phyloP scores from a whole-genome alignment of 148 eudicot genomes.

The Rhododendron simsii region DNA sequence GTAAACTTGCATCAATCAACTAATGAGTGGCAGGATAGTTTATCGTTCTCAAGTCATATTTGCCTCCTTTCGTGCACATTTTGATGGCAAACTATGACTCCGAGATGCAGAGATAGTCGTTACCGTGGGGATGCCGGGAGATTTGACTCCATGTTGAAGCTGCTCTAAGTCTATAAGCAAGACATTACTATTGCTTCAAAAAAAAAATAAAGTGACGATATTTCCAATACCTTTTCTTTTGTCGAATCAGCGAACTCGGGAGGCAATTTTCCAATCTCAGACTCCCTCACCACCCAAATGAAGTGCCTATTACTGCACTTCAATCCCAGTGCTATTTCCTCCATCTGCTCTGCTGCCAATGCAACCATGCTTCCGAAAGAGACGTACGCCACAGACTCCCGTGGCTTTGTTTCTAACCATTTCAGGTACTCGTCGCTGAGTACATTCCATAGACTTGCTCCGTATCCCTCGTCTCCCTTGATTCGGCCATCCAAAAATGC shows the following conservation, averaged over 20 bases:
- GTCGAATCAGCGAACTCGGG: constrained; percentile 17
- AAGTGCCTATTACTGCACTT: constrained; percentile 25
- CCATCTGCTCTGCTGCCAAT: constrained; percentile 37
- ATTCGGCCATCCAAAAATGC: constrained; percentile 47
- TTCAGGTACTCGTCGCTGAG: constrained; percentile 25
- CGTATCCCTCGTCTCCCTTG: constrained; percentile 44
- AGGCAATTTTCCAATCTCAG: constrained; percentile 29
- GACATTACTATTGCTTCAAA: no score
- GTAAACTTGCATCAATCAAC: background rate
- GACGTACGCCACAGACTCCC: constrained; percentile 41
- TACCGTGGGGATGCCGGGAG: no score
- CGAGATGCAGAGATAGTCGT: background rate
- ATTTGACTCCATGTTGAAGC: no score
- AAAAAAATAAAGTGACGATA: background rate
- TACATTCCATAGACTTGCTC: constrained; percentile 54
- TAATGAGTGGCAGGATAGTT: background rate
- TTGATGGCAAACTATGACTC: background rate
- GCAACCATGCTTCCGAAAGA: constrained; percentile 67
- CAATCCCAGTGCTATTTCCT: constrained; percentile 42
- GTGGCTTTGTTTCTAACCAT: constrained; percentile 41
- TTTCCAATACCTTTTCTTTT: background rate
- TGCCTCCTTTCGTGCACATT: background rate
- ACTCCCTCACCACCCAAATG: constrained; percentile 58
- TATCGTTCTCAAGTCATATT: background rate
- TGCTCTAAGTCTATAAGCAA: no score